Percentiles rank a stretch among this genome's conserved stretches.
phyloP scores from a whole-genome alignment of 2,329 filamentous ascomycete genomes.

The Seiridium unicorne region DNA sequence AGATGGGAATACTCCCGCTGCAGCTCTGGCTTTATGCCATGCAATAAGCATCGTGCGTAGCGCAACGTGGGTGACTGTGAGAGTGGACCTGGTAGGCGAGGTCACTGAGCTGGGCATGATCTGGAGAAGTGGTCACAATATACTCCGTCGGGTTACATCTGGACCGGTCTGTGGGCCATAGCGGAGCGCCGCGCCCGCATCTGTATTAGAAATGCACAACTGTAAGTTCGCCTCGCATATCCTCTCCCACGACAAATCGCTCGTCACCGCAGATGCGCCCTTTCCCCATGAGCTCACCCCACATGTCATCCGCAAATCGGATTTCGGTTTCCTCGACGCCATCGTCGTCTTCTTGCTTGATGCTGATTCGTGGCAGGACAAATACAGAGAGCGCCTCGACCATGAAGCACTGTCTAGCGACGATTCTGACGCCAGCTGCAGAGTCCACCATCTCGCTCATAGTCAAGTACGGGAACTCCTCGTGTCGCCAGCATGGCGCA shows the following conservation, averaged over 20 bases:
- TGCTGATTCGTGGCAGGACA: conserved; percentile 35
- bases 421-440: conserved; percentile 41
- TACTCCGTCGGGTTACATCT: not conserved
- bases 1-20: too few species aligned
- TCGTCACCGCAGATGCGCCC: conserved; percentile 59
- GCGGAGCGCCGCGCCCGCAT: not conserved
- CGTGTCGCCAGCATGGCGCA: conserved; percentile 53
- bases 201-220: conserved; percentile 25
- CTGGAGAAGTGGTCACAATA: not conserved
- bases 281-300: conserved; percentile 46
- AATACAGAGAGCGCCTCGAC: conserved; percentile 44
- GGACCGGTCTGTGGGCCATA: not conserved
- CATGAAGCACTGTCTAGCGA: conserved; percentile 45
- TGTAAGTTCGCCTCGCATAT: conserved; percentile 46
- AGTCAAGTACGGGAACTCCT: conserved; percentile 50
- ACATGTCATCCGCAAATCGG: conserved; percentile 41
- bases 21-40: too few species aligned
- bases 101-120: not conserved
- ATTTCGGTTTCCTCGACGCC: conserved; percentile 29
- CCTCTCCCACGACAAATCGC: conserved; percentile 61
- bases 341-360: conserved; percentile 23
- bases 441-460: conserved; percentile 43
- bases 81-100: too few species aligned
- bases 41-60: too few species aligned
- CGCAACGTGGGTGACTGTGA: too few species aligned